These are phyloP conservation scores for Plantago lanceolata DNA, from an alignment of 305 asterid genomes.

Conservation along the genomic window DNA sequence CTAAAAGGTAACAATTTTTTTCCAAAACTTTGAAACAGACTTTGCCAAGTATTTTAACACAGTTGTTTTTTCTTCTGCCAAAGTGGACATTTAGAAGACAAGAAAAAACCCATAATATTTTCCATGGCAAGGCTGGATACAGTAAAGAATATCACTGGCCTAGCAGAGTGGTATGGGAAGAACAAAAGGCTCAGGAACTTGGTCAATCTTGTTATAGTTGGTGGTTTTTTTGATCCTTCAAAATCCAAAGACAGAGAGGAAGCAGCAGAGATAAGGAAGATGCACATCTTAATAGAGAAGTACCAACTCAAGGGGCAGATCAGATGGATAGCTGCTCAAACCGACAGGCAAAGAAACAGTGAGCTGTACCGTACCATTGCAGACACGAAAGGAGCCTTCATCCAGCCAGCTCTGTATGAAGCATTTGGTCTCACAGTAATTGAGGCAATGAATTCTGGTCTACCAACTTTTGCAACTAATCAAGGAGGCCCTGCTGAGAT, in stretches of 20 bases:
- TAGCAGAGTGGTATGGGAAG: constrained; percentile 86
- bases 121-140: constrained; percentile 88
- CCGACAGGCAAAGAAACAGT: constrained; percentile 62
- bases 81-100: constrained; percentile 76
- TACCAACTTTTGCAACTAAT: constrained; percentile 85
- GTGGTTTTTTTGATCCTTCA: constrained; percentile 76
- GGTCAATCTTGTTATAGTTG: constrained; percentile 80
- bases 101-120: constrained; percentile 73
- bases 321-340: constrained; percentile 92
- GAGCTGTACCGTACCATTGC: constrained; percentile 79
- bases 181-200: constrained; percentile 64
- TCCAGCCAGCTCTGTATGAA: constrained; percentile 88
- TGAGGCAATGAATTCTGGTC: constrained; percentile 92
- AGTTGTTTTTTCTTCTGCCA: not conserved
- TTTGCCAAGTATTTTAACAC: not conserved
- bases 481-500: constrained; percentile 98
- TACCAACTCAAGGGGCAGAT: constrained; percentile 74
- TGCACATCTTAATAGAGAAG: constrained; percentile 63
- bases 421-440: constrained; percentile 87
- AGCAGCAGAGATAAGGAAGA: constrained; percentile 66
- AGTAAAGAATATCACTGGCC: constrained; percentile 77
- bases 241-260: constrained; percentile 93
- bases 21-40: not conserved
- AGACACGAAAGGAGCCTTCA: constrained; percentile 83
- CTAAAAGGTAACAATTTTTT: not conserved